A percentile compares a stretch with the other conserved stretches of the same genome.
Conservation (phyloP, 768 basidiomycete genomes). For the Pulveroboletus sp. region DNA sequence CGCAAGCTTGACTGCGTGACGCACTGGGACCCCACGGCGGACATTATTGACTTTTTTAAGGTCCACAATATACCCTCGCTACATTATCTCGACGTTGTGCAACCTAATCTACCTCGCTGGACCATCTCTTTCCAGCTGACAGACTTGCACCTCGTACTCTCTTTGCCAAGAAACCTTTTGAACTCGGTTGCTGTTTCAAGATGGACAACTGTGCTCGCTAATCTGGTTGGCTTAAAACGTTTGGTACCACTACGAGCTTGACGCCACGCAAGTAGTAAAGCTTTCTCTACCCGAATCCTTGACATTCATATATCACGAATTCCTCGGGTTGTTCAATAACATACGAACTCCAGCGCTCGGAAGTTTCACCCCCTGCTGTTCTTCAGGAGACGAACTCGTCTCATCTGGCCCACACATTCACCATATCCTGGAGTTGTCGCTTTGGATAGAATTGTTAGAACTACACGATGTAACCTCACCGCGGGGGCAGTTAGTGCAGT, state of each 20-base stretch:
- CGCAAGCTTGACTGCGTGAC: conserved; percentile 30
- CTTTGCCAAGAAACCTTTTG: conserved; percentile 14
- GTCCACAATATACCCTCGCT: conserved; percentile 35
- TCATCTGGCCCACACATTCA: conserved; percentile 27
- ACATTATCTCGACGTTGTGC: conserved; percentile 30
- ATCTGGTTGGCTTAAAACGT: conserved; percentile 36
- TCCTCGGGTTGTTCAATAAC: conserved; percentile 27
- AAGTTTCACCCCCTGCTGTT: conserved; percentile 39
- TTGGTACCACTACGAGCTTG: conserved; percentile 29
- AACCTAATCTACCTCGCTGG: conserved; percentile 34
- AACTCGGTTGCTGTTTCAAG: conserved; percentile 21
- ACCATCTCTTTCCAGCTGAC: conserved; percentile 33
- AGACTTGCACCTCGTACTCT: conserved; percentile 32
- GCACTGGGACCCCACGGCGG: conserved; percentile 25
- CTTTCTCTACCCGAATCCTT: conserved; percentile 29
- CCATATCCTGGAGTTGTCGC: conserved; percentile 27
- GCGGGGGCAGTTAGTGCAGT: conserved; percentile 33
- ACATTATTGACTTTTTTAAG: conserved; percentile 26
- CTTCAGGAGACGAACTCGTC: conserved; percentile 16
- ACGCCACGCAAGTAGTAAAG: conserved; percentile 9
- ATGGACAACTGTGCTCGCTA: conserved; percentile 32
- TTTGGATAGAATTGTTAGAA: conserved; percentile 40
- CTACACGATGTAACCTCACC: conserved; percentile 46
- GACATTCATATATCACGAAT: conserved; percentile 27
- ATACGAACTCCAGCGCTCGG: conserved; percentile 34